Evolutionary conservation across 1,139 yeast genomes (phyloP), one percentile per base, ranked within the genome.

Genomic region (Candida sp.): DNA sequence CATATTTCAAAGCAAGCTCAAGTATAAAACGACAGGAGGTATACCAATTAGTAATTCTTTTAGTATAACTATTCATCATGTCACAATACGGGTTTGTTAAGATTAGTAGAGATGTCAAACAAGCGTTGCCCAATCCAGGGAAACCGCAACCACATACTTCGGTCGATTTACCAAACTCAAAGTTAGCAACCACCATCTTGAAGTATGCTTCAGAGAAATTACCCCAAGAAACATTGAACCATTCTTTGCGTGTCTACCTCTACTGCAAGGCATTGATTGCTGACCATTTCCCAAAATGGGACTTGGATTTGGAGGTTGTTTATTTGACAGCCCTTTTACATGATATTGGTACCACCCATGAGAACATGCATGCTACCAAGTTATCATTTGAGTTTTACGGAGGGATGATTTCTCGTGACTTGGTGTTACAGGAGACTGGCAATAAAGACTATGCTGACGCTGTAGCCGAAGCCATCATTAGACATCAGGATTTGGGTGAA

Each of bases 361-460:
- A 64, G 42, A 66, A 67, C 43, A 64, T 68, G 70, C 49, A 49
- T 9, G 63, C 63, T 21, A 67, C 73, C 30, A 65, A 67, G 45
- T 53, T 68, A 58, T 67, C 73, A 22, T 68, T 68, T 51, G 73
- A 68, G 46, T 65, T 65, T 44, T 66, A 61, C 45, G 73, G 73
- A 4, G 73, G 73, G 3, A 48, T 66, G 12, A 40, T 68, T 35
- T 57, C 71, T 3, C 50, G 67, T 15, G 69, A 66, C 12, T 54
- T 66, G 47, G 47, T 68, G 1, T 50, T 61, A 38, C 41, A 56
- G 22, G 52, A 57, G 27, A 58, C 68, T 5, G 40, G 47, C 9
- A 47, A 66, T 46, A 48, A 52, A 35, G 66, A 62, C 38, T 66
- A 54, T 42, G 72, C 73, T 2, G 73, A 68, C 43, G 73, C 73